phyloP scores from a whole-genome alignment of 2,329 filamentous ascomycete species.

The Diaporthe nobilis region DNA sequence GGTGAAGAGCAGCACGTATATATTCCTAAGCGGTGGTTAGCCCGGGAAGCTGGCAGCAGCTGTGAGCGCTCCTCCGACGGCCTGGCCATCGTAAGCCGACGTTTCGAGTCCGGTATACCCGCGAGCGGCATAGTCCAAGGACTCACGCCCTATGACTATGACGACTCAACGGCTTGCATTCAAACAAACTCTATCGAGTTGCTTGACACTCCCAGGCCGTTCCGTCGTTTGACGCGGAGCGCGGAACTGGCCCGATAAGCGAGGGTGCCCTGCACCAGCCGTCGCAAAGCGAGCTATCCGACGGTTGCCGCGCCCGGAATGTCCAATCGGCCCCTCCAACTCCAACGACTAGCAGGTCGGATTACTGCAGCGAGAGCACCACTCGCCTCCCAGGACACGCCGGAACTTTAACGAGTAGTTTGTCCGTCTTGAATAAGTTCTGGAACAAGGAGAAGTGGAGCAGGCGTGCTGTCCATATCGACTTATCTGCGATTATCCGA shows the following conservation, averaged over 20 bases:
- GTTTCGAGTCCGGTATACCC: constrained; percentile 29
- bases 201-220: constrained; percentile 38
- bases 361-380: constrained; percentile 7
- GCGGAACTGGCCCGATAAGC: constrained; percentile 39
- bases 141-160: constrained; percentile 16
- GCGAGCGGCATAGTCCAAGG: constrained; percentile 6
- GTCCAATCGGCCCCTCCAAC: not conserved
- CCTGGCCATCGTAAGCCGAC: constrained; percentile 36
- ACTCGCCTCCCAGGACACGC: not conserved
- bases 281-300: constrained; percentile 36
- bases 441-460: constrained; percentile 4
- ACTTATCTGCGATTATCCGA: constrained; percentile 1
- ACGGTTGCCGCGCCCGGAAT: constrained; percentile 40
- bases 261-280: constrained; percentile 35
- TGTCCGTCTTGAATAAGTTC: constrained; percentile 13
- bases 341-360: constrained; percentile 2
- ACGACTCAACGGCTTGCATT: constrained; percentile 25
- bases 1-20: constrained; percentile 34
- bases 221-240: constrained; percentile 19
- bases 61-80: not conserved
- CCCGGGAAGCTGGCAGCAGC: not conserved
- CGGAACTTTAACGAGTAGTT: constrained; percentile 12
- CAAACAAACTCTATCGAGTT: constrained; percentile 33
- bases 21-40: constrained; percentile 23
- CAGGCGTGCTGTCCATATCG: constrained; percentile 14